These are phyloP conservation scores for Erysimum cheiranthoides DNA, from an alignment of 345 rosid genomes.

Conservation along the genomic window DNA sequence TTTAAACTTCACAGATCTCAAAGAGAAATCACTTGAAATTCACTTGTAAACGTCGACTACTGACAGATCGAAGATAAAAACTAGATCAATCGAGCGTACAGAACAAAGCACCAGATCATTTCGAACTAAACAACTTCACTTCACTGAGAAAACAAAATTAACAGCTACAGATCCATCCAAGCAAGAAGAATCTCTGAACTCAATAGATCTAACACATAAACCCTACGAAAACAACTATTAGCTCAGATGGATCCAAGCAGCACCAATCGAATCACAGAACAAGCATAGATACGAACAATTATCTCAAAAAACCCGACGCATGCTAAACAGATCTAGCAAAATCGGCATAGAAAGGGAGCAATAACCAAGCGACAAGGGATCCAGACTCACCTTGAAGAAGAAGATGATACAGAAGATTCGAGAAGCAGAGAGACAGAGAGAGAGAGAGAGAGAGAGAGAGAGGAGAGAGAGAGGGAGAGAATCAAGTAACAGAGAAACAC, in stretches of 20 bases:
- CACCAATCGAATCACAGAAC: background rate
- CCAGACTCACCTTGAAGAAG: conserved; percentile 35
- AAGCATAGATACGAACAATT: conserved; percentile 1
- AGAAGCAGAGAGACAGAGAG: conserved; percentile 39
- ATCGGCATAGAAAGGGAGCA: background rate
- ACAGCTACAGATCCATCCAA: conserved; percentile 4
- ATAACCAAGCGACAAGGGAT: conserved; percentile 21
- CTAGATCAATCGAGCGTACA: conserved; percentile 10
- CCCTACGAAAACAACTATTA: conserved; percentile 19
- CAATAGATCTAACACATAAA: conserved; percentile 33
- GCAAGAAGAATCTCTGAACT: background rate
- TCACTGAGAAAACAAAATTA: conserved; percentile 5
- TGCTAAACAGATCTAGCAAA: conserved; percentile 34
- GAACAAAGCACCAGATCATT: conserved; percentile 6
- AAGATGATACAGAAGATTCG: conserved; percentile 36
- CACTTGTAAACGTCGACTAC: background rate
- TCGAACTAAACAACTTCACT: conserved; percentile 15
- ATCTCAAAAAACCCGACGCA: conserved; percentile 23
- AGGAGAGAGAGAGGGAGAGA: no score
- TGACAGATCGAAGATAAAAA: conserved; percentile 36
- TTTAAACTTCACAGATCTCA: conserved; percentile 25
- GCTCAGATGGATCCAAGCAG: conserved; percentile 28
- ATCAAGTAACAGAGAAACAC: no score
- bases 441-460: no score
- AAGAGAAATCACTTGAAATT: background rate